Evolutionary conservation across 179 eudicot species (phyloP), one percentile per base, ranked within the genome.

Genomic region (Gypsophila paniculata): DNA sequence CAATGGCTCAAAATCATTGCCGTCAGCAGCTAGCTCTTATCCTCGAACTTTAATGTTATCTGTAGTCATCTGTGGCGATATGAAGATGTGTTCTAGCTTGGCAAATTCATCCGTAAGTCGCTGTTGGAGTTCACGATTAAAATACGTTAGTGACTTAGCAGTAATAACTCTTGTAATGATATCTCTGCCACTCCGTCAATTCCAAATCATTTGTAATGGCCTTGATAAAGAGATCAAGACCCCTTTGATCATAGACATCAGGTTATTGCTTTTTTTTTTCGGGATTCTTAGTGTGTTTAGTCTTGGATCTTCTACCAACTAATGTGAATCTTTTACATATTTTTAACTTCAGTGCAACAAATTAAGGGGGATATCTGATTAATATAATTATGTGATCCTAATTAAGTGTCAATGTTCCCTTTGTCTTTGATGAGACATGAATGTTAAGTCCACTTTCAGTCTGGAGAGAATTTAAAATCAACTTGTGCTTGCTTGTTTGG

Each of bases 401-500:
- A n/a, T n/a, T n/a, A n/a, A n/a, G 26, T 22, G 32, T 52, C 57
- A 52, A 17, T 15, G 32, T 22, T 58, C 61, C 32, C 15, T 23
- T 58, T 3, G 15, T 23, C 29, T 18, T 6, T 32, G 36, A 4
- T 61, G 29, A 36, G 26, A 34, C 72, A 53, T 54, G 0, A 39
- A 12, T 23, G 2, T 29, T 67, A 48, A 6, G 44, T 5, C 32
- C 8, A 26, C n/a, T 5, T 44, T 44, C 29, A 19, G 19, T 9
- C 5, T 21, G 10, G 52, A 22, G 25, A 36, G 4, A 54, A 3
- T 10, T 54, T 2, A 8, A 36, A 60, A 2, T 42, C 34, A 12
- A 17, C 19, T 12, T 23, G 36, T 57, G 21, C 61, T 68, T 67
- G 61, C 57, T 68, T 68, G 72, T 44, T 65, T 39, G 15, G 52